Base-by-base conservation (phyloP, 1,139 yeast genomes). In the Kodamaea fungicola region DNA sequence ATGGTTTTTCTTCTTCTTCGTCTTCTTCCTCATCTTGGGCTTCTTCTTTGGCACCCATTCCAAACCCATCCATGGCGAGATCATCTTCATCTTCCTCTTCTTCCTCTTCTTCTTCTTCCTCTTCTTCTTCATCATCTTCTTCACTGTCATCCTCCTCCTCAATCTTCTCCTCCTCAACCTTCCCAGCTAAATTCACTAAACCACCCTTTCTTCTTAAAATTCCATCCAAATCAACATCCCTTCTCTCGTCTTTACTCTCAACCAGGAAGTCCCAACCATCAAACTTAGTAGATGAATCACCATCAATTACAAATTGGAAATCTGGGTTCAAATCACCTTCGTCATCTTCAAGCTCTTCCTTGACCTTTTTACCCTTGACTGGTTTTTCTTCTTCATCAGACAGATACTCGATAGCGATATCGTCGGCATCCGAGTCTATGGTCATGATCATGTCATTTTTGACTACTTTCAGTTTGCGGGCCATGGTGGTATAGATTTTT, bases 151-250 rank as follows among this genome's bases (percentile, higher is more conserved):
- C 58, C 2, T 58, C 61, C n/a, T 57, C 68, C 8, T 59, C 64
- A 6, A 46, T 56, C 6, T 53, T 60, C 6, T 53, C 52, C 3
- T 58, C 63, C n/a, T 57, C 62, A 13, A 59, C 64, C 19, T 70
- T 54, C 28, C 61, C 68, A 5, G 76, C 78, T 48, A 79, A 58
- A 39, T 75, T 74, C 21, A 80, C 74, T 39, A 83, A 65, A 33
- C 89, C 90, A 60, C 92, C 90, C 51, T 82, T 83, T 60, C 90
- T 76, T 64, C 83, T 79, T 50, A 89, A 83, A 40, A 89, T 89
- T 22, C 80, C 81, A 54, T 89, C 96, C 48, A 89, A 69, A 64
- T 88, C 94, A n/a, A 89, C 96, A 41, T 80, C 87, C 46, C 74
- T 79, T 46, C 59, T 73, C 6, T 44, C 50, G 16, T 30, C 38